Evolutionary conservation across 2,329 filamentous ascomycete genomes (phyloP).

Genomic region (Escovopsis sp.): DNA sequence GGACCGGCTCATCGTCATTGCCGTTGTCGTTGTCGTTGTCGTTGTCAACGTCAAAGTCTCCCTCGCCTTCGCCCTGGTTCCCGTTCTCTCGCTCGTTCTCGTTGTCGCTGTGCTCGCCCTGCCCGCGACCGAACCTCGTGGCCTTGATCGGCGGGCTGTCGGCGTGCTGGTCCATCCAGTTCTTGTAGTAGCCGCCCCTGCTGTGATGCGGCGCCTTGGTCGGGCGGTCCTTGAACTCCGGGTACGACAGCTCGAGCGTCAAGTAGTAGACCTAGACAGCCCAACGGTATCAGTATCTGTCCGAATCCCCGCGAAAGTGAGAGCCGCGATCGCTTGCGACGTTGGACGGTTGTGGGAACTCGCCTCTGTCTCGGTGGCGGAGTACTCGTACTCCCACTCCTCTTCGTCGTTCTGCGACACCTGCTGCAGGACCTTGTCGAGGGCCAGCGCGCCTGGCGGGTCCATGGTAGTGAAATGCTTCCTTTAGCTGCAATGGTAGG

Average conservation of each 20-base stretch:
- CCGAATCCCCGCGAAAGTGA: too few relatives aligned
- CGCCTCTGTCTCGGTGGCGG: conserved; percentile 47
- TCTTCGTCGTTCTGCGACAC: conserved; percentile 31
- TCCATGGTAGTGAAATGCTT: conserved; percentile 2
- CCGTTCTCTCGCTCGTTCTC: conserved; percentile 7
- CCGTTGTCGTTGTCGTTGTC: conserved; percentile 2
- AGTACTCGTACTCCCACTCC: conserved; percentile 56
- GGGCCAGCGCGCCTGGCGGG: conserved; percentile 13
- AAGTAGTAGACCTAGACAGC: conserved; percentile 43
- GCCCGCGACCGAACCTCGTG: conserved; percentile 1
- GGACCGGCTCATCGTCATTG: conserved; percentile 10
- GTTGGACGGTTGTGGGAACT: background rate
- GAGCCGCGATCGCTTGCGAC: too few relatives aligned
- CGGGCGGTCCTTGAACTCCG: conserved; percentile 36
- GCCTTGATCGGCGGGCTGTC: conserved; percentile 5
- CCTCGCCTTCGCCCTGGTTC: conserved; percentile 11
- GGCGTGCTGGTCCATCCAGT: conserved; percentile 21
- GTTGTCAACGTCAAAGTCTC: conserved; percentile 11
- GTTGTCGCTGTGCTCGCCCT: conserved; percentile 3
- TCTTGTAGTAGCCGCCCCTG: conserved; percentile 32
- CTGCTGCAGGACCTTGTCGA: conserved; percentile 15
- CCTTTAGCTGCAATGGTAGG: too few relatives aligned
- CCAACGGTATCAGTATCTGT: too few relatives aligned
- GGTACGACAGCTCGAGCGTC: conserved; percentile 47
- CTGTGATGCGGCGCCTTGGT: conserved; percentile 23